Evolutionary conservation across 257 asterid genomes (phyloP), one percentile per base, ranked within the genome.

Genomic region (Fraxinus americana): DNA sequence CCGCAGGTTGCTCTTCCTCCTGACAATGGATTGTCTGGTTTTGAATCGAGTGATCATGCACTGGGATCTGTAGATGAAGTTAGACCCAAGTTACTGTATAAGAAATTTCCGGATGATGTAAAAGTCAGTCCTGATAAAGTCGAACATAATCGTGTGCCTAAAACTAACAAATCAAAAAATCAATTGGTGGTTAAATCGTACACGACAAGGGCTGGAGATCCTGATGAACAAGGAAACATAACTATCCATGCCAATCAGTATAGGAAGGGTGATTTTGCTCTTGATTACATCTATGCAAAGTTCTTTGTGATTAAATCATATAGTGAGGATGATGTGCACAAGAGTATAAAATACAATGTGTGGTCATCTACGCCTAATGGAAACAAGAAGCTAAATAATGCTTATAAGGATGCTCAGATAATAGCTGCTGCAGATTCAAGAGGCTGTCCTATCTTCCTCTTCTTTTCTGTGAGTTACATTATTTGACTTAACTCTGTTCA

Each of bases 351-450:
- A 86, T 93, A 95, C 82, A 90, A 83, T 61, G 94, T 95, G 52
- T 95, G 99, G 99, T 95, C 99, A 11, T 95, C 99, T 61, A 95
- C 99, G 2, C 97, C 98, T 19, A 91, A 91, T 80, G 99, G 99
- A 54, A 95, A 95, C 85, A 91, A 84, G 90, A 92, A 91, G 89
- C 92, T 95, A 57, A 84, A 82, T 80, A 81, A 80, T 84, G 97
- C 97, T 36, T 90, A 88, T 85, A 96, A 93, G 78, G 97, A 92
- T 79, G 93, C 96, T 71, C 96, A 79, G 87, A 89, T 90, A 82
- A 80, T 88, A 57, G 83, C 90, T 78, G 84, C 87, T 36, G 89
- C 85, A 77, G 89, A 87, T 81, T 70, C 89, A 41, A 88, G 84
- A 80, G 83, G 92, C 84, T 93, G 96, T 75, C 97, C 97, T 10